These are phyloP conservation scores for Colletotrichum lentis DNA, from an alignment of 2,329 filamentous ascomycete genomes.

Conservation along the genomic window DNA sequence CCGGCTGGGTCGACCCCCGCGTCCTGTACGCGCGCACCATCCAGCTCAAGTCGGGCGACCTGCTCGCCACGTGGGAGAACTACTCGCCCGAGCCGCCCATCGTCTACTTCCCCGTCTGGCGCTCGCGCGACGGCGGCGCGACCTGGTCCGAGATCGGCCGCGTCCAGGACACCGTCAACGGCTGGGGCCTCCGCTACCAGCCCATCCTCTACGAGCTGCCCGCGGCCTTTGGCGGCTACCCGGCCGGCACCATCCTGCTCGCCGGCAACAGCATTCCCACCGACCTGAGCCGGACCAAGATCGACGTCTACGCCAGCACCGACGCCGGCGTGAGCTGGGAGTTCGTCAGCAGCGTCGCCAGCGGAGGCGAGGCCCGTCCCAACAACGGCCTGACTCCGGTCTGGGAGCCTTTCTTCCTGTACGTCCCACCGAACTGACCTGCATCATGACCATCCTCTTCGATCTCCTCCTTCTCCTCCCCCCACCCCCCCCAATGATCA, in stretches of 20 bases:
- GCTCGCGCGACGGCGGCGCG: constrained; percentile 60
- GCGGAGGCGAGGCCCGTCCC: constrained; percentile 67
- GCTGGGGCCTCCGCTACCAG: constrained; percentile 73
- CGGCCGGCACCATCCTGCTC: constrained; percentile 70
- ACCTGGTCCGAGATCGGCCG: constrained; percentile 71
- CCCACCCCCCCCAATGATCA: no score
- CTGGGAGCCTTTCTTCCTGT: constrained; percentile 75
- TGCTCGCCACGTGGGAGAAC: constrained; percentile 65
- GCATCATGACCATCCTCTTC: no score
- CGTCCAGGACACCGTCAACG: constrained; percentile 70
- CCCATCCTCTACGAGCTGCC: constrained; percentile 73
- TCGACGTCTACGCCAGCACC: constrained; percentile 72
- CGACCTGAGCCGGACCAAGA: constrained; percentile 69
- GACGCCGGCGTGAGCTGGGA: constrained; percentile 70
- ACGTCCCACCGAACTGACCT: constrained; percentile 23
- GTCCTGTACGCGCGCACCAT: constrained; percentile 56
- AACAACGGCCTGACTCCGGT: constrained; percentile 73
- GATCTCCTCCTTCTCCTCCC: no score
- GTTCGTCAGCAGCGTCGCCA: constrained; percentile 71
- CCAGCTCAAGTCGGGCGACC: constrained; percentile 54
- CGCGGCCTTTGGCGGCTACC: constrained; percentile 63
- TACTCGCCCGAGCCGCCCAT: constrained; percentile 64
- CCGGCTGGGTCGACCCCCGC: constrained; percentile 53
- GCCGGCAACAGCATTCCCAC: constrained; percentile 68
- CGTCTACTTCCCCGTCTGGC: constrained; percentile 64